Evolutionary conservation across 345 rosid species (phyloP).

Genomic region (Orychophragmus violaceus): DNA sequence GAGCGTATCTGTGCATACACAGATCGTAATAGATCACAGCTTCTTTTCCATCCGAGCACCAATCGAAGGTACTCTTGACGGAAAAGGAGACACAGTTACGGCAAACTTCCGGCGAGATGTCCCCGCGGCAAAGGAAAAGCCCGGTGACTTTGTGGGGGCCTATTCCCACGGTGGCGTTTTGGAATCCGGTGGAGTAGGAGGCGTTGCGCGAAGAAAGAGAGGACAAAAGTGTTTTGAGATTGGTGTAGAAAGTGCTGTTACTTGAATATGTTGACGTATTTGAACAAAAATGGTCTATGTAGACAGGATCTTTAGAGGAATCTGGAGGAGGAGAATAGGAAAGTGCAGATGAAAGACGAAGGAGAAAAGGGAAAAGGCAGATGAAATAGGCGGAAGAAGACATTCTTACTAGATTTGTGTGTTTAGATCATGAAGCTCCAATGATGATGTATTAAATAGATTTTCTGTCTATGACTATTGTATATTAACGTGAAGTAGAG

Average conservation of each 20-base stretch:
- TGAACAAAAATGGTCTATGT: not conserved
- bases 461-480: too few relatives aligned
- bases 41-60: constrained; percentile 16
- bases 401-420: not conserved
- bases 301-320: not conserved
- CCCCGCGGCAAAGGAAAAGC: constrained; percentile 25
- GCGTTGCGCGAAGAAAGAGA: constrained; percentile 21
- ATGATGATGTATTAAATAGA: too few relatives aligned
- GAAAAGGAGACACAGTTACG: not conserved
- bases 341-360: not conserved
- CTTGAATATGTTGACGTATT: constrained; percentile 18
- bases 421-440: not conserved
- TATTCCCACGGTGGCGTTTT: constrained; percentile 32
- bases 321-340: not conserved
- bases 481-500: too few relatives aligned
- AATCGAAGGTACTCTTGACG: not conserved
- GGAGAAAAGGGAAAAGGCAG: too few relatives aligned
- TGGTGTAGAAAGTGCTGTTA: constrained; percentile 27
- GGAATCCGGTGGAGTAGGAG: constrained; percentile 31
- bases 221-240: constrained; percentile 35
- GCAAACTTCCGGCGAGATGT: not conserved
- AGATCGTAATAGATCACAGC: constrained; percentile 21
- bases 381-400: not conserved
- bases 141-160: constrained; percentile 26
- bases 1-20: constrained; percentile 35